A percentile compares a stretch with the other conserved stretches of the same genome.
These are phyloP conservation scores for Trifolium fragiferum DNA, from an alignment of 306 rosid species.

Conservation along the genomic window DNA sequence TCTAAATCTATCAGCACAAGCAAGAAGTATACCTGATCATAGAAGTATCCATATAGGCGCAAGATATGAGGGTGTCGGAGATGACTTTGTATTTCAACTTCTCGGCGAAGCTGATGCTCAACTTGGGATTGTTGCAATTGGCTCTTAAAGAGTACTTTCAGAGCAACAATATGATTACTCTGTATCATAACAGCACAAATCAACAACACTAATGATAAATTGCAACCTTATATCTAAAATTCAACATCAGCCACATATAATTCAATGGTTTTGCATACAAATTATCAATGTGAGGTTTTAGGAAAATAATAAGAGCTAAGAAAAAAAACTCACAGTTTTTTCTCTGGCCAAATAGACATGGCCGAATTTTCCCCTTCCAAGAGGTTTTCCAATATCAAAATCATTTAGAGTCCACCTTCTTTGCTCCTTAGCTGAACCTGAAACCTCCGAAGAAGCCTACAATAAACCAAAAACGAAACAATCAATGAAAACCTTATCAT, in stretches of 20 bases:
- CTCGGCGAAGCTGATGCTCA: conserved; percentile 96
- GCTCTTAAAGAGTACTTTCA: conserved; percentile 94
- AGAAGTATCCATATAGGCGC: conserved; percentile 94
- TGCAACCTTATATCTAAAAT: conserved; percentile 2
- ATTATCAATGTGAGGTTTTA: neutral
- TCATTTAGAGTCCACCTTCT: conserved; percentile 90
- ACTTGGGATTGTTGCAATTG: conserved; percentile 99
- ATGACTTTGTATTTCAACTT: conserved; percentile 99
- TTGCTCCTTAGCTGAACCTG: conserved; percentile 71
- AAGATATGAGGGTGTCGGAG: conserved; percentile 93
- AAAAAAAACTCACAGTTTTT: conserved; percentile 63
- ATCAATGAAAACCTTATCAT: neutral
- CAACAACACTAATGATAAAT: conserved; percentile 4
- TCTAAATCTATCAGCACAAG: conserved; percentile 12
- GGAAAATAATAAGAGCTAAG: neutral
- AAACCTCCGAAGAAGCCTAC: conserved; percentile 65
- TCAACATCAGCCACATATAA: neutral
- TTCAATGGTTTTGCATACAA: neutral
- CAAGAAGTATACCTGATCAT: conserved; percentile 72
- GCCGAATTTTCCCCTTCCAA: conserved; percentile 98
- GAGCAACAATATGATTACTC: conserved; percentile 96
- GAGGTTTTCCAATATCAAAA: conserved; percentile 95
- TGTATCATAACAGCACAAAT: conserved; percentile 47
- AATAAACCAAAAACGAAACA: neutral
- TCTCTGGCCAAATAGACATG: conserved; percentile 99